These are phyloP conservation scores for Borovskyia barvae DNA, from an alignment of 208 protist genomes.

Conservation along the genomic window DNA sequence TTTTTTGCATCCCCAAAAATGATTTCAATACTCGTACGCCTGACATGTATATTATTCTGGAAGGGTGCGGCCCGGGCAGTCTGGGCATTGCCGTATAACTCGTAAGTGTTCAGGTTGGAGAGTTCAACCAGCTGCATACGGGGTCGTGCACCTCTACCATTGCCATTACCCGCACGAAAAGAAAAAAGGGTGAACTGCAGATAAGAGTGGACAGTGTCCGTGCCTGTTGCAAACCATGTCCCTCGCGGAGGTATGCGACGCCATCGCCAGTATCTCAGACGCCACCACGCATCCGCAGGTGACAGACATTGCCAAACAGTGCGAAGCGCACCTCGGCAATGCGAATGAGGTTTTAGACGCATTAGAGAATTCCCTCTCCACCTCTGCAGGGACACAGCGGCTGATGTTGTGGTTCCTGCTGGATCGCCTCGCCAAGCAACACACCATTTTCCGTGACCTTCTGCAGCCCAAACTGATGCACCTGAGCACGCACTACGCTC, in stretches of 20 bases:
- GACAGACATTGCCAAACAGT: constrained; percentile 46
- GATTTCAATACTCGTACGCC: not conserved
- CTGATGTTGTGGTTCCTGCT: constrained; percentile 86
- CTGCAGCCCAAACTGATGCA: constrained; percentile 63
- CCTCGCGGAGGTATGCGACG: constrained; percentile 65
- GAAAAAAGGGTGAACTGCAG: too few species aligned
- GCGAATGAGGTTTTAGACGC: constrained; percentile 71
- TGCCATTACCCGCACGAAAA: too few species aligned
- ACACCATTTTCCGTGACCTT: constrained; percentile 70
- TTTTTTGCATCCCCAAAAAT: not conserved
- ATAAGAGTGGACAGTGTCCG: too few species aligned
- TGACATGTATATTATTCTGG: not conserved
- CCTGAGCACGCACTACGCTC: constrained; percentile 49
- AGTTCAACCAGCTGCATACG: too few species aligned
- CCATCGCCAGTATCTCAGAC: constrained; percentile 58
- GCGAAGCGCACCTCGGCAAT: constrained; percentile 63
- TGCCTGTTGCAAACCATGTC: constrained; percentile 53
- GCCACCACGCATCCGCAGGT: constrained; percentile 49
- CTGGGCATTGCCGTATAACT: too few species aligned
- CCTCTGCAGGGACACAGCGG: constrained; percentile 40
- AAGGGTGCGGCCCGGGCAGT: too few species aligned
- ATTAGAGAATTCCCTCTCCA: constrained; percentile 67
- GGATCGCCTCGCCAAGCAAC: constrained; percentile 83
- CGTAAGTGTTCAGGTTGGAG: too few species aligned
- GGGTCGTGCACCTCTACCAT: too few species aligned